Evolutionary conservation across 75 land plant genomes (phyloP), one percentile per base, ranked within the genome.

Genomic region (Sequoiadendron giganteum): DNA sequence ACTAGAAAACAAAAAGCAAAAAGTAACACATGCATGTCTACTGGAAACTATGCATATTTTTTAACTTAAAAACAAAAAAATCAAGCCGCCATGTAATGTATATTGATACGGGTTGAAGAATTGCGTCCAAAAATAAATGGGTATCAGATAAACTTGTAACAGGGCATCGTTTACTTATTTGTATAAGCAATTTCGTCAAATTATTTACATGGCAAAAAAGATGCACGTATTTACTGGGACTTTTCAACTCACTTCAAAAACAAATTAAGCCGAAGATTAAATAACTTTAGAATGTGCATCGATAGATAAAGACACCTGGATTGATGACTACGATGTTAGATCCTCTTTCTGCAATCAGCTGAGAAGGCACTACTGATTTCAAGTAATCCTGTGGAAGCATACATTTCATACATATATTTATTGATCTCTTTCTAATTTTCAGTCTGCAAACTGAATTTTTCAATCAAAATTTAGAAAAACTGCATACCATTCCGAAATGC

Each of bases 321-420:
- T 98, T 98, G 84, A 98, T 98, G 78, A 98, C 99, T 68, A 98
- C 96, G 16, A 98, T 72, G 76, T 98, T 96, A 75, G 96, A 89
- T 73, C 99, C 99, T 52, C 97, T 92, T 70, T 97, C 98, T 36
- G 94, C 90, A 34, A 95, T 83, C 30, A 97, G 95, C 85, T 97
- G 99, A 13, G 99, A 95, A 49, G 99, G 99, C 28, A 95, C 95
- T 47, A 94, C 95, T 8, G 94, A 87, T 89, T 96, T 97, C 88
- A 95, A 91, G 87, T 96, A 97, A 84, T 97, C 99, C 99, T 96
- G 95, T 77, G 42, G 61, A 38, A 86, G 13, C 7, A 42, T 82
- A 9, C 52, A 82, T 19, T 82, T 25, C 52, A 82, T 1, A 43
- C 18, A 32, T 38, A 45, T 3, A 48, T 43, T n/a, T 45, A 82